phyloP scores from a whole-genome alignment of 176 grass and related monocot species.

The Tuctoria greenei region DNA sequence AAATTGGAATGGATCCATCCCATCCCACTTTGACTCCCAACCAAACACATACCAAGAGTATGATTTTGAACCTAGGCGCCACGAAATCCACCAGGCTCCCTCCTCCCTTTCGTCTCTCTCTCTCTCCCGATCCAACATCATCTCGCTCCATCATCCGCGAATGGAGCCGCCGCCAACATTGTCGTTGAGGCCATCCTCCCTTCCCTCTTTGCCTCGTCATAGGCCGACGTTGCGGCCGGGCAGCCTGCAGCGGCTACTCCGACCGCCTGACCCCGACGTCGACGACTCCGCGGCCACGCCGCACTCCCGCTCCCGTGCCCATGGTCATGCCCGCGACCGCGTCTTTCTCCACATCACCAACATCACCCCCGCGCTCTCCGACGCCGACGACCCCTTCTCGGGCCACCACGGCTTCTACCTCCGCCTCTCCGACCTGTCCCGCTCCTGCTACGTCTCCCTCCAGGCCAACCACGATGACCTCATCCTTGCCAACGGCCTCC shows the following conservation, averaged over 20 bases:
- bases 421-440: conserved; percentile 69
- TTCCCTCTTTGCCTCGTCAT: conserved; percentile 35
- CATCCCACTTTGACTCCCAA: no score
- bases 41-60: no score
- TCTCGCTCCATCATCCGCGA: not conserved
- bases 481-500: conserved; percentile 79
- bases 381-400: conserved; percentile 65
- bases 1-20: no score
- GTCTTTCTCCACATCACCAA: conserved; percentile 73
- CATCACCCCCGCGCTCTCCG: conserved; percentile 68
- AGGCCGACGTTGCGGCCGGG: conserved; percentile 66
- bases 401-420: conserved; percentile 85
- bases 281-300: conserved; percentile 23
- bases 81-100: no score
- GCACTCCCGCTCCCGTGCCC: conserved; percentile 17
- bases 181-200: conserved; percentile 28
- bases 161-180: conserved; percentile 31
- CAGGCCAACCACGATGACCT: conserved; percentile 69
- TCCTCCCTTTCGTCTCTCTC: no score
- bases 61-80: no score
- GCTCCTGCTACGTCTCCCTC: conserved; percentile 87
- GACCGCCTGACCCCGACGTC: conserved; percentile 37
- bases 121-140: no score
- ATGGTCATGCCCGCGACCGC: conserved; percentile 23
- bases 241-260: conserved; percentile 66